Evolutionary conservation across 352 stramenopile species (phyloP).

Genomic region (Sclerospora graminicola): DNA sequence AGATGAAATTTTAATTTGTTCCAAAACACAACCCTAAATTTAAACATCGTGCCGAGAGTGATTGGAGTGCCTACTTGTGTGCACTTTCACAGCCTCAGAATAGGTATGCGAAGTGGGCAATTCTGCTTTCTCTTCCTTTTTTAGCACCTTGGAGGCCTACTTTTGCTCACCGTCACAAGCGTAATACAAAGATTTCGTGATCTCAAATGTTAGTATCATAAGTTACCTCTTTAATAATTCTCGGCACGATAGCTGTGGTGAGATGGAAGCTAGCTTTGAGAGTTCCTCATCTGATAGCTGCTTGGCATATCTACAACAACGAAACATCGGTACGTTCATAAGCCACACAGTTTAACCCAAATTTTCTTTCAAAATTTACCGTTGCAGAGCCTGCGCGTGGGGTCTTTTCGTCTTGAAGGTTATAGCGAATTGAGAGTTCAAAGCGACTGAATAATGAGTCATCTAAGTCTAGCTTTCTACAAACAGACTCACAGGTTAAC

Average conservation of each 20-base stretch:
- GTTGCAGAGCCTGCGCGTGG: constrained; percentile 79
- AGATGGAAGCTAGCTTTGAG: constrained; percentile 59
- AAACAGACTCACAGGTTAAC: constrained; percentile 1
- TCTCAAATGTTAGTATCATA: background rate
- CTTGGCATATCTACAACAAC: constrained; percentile 68
- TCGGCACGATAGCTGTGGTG: constrained; percentile 82
- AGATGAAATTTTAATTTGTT: constrained; percentile 1
- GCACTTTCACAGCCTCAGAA: constrained; percentile 66
- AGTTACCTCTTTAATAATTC: constrained; percentile 90
- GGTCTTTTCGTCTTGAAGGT: no score
- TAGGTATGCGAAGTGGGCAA: constrained; percentile 61
- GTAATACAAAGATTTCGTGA: background rate
- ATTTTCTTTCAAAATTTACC: constrained; percentile 24
- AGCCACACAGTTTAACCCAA: background rate
- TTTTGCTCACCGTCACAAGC: no score
- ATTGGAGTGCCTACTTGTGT: constrained; percentile 36
- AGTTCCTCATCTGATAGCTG: constrained; percentile 76
- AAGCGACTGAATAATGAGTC: constrained; percentile 89
- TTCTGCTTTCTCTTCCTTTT: constrained; percentile 68
- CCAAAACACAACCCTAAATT: constrained; percentile 4
- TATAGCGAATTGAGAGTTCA: constrained; percentile 88
- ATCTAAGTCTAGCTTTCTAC: constrained; percentile 89
- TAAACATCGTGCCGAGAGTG: constrained; percentile 34
- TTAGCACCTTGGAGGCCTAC: no score
- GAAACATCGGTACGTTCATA: background rate